phyloP scores from a whole-genome alignment of 2,329 filamentous ascomycete species.

The Magnaporthiopsis rhizophila region DNA sequence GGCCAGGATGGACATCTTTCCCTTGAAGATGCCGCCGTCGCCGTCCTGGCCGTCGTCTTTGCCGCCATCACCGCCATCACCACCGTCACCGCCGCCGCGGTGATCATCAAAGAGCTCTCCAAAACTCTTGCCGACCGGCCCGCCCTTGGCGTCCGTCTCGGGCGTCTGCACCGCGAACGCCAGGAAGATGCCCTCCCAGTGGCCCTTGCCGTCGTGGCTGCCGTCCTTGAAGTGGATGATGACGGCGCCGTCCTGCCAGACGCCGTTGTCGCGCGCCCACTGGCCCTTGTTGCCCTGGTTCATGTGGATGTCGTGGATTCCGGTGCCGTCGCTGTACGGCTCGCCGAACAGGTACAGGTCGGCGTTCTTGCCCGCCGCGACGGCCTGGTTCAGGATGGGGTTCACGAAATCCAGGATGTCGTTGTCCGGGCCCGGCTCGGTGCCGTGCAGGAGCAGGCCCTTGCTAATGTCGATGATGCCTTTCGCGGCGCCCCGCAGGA shows the following conservation, averaged over 20 bases:
- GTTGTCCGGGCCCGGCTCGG: conserved; percentile 13
- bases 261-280: conserved; percentile 23
- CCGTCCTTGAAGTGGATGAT: conserved; percentile 22
- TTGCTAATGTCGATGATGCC: conserved; percentile 15
- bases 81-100: conserved; percentile 3
- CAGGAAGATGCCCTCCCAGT: conserved; percentile 30
- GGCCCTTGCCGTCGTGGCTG: conserved; percentile 18
- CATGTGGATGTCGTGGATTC: conserved; percentile 32
- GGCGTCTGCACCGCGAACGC: conserved; percentile 28
- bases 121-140: conserved; percentile 15
- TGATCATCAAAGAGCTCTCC: conserved; percentile 11
- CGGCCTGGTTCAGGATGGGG: conserved; percentile 25
- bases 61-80: not conserved
- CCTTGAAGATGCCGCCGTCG: not conserved
- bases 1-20: conserved; percentile 13
- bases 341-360: conserved; percentile 29
- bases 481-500: conserved; percentile 10
- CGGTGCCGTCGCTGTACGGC: conserved; percentile 21
- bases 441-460: conserved; percentile 13
- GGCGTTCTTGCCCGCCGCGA: conserved; percentile 21
- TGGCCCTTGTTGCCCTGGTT: conserved; percentile 27
- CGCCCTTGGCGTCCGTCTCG: conserved; percentile 23
- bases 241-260: conserved; percentile 27
- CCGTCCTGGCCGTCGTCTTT: conserved; percentile 1
- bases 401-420: conserved; percentile 26